Percentiles rank a stretch among this genome's conserved stretches.
Conservation (phyloP, 331 rosid genomes). For the Acacia concinna region DNA sequence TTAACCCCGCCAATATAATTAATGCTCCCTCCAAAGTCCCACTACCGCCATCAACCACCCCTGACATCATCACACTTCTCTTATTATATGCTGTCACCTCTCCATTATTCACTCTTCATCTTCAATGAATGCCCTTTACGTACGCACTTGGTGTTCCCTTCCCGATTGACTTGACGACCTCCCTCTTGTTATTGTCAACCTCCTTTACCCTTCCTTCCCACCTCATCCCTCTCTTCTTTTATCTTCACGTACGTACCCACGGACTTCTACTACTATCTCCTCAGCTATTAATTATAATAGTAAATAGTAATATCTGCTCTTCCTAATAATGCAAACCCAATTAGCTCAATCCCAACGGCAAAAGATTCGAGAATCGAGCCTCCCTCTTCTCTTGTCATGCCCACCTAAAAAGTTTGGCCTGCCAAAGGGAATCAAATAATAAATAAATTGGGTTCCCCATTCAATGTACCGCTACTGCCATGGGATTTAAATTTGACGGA, state of each 20-base stretch:
- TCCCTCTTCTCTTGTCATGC: too few relatives aligned
- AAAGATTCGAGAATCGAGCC: not conserved
- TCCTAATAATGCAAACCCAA: too few relatives aligned
- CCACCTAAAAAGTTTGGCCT: not conserved
- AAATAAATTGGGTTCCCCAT: too few relatives aligned
- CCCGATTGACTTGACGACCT: not conserved
- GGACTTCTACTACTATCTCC: not conserved
- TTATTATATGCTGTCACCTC: not conserved
- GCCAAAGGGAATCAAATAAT: not conserved
- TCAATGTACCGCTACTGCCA: not conserved
- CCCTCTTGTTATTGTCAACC: not conserved
- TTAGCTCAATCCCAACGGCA: not conserved
- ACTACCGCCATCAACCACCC: not conserved
- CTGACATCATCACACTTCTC: constrained; percentile 16
- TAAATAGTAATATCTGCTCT: too few relatives aligned
- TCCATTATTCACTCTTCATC: not conserved
- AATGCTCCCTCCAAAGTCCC: not conserved
- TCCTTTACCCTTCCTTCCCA: too few relatives aligned
- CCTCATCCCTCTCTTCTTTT: too few relatives aligned
- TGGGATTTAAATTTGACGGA: not conserved
- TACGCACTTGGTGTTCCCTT: not conserved
- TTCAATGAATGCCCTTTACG: not conserved
- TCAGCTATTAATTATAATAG: too few relatives aligned
- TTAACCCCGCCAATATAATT: too few relatives aligned
- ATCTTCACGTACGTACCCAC: not conserved